A percentile compares a stretch with the other conserved stretches of the same genome.
Evolutionary conservation across 805 yeast species (phyloP).

Genomic region (Hagleromyces aurorensis): DNA sequence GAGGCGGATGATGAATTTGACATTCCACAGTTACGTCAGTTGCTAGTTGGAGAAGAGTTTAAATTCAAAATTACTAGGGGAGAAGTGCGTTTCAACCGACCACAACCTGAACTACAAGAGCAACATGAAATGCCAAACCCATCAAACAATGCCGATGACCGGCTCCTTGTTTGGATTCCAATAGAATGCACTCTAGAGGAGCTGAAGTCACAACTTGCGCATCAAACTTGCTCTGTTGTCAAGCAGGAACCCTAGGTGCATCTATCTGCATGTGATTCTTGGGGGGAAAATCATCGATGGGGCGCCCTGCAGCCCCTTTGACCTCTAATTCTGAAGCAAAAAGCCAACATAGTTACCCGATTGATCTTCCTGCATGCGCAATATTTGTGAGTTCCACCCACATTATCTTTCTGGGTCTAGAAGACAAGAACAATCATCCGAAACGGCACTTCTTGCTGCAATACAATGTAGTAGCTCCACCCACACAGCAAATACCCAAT

Average conservation of each 20-base stretch:
- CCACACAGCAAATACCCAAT: too few species aligned
- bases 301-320: too few species aligned
- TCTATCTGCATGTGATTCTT: too few species aligned
- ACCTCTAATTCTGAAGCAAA: too few species aligned
- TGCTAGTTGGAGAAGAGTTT: conserved; percentile 4
- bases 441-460: too few species aligned
- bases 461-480: too few species aligned
- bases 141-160: conserved; percentile 1
- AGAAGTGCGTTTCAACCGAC: conserved; percentile 1
- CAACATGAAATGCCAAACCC: background rate
- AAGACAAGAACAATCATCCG: too few species aligned
- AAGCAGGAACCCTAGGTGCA: conserved; percentile 1
- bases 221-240: conserved; percentile 1
- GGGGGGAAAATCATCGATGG: too few species aligned
- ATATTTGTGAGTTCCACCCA: too few species aligned
- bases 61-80: conserved; percentile 5
- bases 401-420: too few species aligned
- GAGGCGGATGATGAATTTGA: conserved; percentile 1
- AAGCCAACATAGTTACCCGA: too few species aligned
- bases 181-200: conserved; percentile 20
- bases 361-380: too few species aligned
- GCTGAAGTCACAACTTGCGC: conserved; percentile 10
- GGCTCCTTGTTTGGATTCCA: conserved; percentile 18
- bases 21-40: background rate
- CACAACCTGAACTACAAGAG: background rate